These are phyloP conservation scores for Microbotryum violaceum DNA, from an alignment of 1,284 basidiomycete species.

Conservation along the genomic window DNA sequence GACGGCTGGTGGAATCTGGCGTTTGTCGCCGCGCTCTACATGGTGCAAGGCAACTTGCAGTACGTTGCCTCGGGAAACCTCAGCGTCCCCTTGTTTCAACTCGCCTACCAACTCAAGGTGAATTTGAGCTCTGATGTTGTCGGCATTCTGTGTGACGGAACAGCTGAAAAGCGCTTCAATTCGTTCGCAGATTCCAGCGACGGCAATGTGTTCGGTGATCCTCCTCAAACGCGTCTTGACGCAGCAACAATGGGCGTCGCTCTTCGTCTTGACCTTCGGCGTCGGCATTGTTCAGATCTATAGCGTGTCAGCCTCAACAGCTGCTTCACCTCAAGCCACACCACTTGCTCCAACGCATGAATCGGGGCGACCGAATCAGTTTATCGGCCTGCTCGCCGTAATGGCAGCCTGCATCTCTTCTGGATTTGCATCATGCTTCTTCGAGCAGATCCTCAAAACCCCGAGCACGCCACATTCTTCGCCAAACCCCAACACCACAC, in stretches of 20 bases:
- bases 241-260: conserved; percentile 39
- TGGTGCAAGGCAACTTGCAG: conserved; percentile 38
- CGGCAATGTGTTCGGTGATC: conserved; percentile 41
- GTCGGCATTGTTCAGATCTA: conserved; percentile 41
- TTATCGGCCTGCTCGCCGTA: conserved; percentile 39
- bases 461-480: conserved; percentile 4
- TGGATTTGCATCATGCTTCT: conserved; percentile 41
- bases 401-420: conserved; percentile 40
- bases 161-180: not conserved
- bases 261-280: conserved; percentile 39
- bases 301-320: conserved; percentile 3
- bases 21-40: conserved; percentile 37
- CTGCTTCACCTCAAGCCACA: not conserved
- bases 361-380: conserved; percentile 32
- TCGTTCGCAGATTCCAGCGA: conserved; percentile 38
- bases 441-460: conserved; percentile 41
- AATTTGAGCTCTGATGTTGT: not conserved
- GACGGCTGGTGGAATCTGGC: conserved; percentile 16
- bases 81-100: conserved; percentile 41
- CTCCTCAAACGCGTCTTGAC: conserved; percentile 39
- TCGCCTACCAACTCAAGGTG: conserved; percentile 43
- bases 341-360: not conserved
- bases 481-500: not conserved
- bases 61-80: conserved; percentile 40
- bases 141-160: not conserved